These are phyloP conservation scores for Podospora pseudopauciseta DNA, from an alignment of 495 filamentous ascomycete genomes.

Conservation along the genomic window DNA sequence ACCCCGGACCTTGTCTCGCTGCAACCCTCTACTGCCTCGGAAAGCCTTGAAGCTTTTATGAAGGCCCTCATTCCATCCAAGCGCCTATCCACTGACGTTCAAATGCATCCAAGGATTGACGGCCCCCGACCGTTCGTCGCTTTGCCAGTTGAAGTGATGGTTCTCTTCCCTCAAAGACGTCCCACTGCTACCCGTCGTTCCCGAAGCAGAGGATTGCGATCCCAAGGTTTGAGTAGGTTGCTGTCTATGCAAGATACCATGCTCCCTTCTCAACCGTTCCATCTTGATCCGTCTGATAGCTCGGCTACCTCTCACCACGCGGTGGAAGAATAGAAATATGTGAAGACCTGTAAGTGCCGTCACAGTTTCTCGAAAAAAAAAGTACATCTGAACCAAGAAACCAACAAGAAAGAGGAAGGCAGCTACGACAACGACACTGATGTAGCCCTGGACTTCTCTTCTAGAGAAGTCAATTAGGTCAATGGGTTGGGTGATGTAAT, in stretches of 20 bases:
- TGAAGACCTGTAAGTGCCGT: background rate
- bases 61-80: no score
- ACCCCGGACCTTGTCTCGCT: no score
- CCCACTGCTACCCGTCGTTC: background rate
- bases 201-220: background rate
- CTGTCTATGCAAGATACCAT: background rate
- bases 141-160: no score
- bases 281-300: background rate
- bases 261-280: background rate
- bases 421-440: background rate
- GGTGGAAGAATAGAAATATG: background rate
- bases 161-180: background rate
- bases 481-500: background rate
- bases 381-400: background rate
- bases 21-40: no score
- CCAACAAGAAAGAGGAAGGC: background rate
- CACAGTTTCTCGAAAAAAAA: background rate
- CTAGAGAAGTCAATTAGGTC: background rate
- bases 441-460: background rate
- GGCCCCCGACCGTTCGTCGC: no score
- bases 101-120: no score
- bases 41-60: no score
- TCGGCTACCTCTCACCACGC: background rate
- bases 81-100: no score
- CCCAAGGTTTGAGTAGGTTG: background rate